These are phyloP conservation scores for Umbelopsis vinacea DNA, from an alignment of 192 early-diverging fungal genomes.

Conservation along the genomic window DNA sequence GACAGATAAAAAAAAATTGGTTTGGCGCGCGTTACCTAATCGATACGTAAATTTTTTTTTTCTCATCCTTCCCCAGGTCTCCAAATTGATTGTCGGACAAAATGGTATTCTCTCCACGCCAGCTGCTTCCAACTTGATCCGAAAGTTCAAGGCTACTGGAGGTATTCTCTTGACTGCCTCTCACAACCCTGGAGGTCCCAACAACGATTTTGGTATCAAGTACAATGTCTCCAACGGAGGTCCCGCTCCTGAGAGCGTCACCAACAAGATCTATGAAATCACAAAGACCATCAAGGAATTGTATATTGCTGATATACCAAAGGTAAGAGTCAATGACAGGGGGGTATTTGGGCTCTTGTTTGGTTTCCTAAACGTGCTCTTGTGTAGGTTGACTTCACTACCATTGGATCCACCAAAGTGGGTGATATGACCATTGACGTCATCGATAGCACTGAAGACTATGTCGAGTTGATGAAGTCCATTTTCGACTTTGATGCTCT, in stretches of 20 bases:
- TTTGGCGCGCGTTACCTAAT: conserved; percentile 15
- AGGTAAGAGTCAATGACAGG: conserved; percentile 46
- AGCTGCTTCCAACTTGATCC: conserved; percentile 92
- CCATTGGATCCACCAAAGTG: conserved; percentile 62
- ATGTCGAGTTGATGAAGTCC: conserved; percentile 81
- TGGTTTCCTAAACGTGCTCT: not conserved
- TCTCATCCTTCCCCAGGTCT: conserved; percentile 59
- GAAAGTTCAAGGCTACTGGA: conserved; percentile 84
- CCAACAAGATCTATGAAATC: conserved; percentile 88
- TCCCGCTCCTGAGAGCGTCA: conserved; percentile 94
- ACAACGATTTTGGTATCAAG: conserved; percentile 99
- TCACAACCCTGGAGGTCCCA: conserved; percentile 98
- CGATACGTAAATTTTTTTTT: conserved; percentile 23
- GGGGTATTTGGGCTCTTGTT: not conserved
- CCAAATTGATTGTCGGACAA: conserved; percentile 88
- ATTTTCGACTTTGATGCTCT: conserved; percentile 95
- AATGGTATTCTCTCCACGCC: conserved; percentile 95
- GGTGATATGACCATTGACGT: conserved; percentile 80
- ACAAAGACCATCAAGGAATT: conserved; percentile 77
- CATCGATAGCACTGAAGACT: conserved; percentile 88
- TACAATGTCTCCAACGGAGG: conserved; percentile 97
- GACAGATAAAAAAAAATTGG: no score
- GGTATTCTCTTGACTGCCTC: conserved; percentile 98
- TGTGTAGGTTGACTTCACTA: conserved; percentile 71
- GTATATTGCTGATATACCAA: conserved; percentile 59